Evolutionary conservation across 495 filamentous ascomycete species (phyloP).

Genomic region (Aspergillus affinis): DNA sequence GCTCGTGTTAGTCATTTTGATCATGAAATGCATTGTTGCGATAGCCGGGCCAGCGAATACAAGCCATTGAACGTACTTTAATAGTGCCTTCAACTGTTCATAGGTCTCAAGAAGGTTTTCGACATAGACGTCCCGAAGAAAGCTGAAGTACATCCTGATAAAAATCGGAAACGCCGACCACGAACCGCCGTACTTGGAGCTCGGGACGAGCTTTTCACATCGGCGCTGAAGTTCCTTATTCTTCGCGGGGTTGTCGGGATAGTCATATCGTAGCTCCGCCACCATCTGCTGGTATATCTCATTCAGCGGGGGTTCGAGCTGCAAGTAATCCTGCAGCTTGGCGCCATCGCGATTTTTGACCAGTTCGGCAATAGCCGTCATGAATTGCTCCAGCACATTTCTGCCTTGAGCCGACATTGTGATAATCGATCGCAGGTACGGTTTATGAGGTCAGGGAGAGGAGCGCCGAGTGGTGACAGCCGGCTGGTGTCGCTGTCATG

Average conservation of each 20-base stretch:
- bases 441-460: not conserved
- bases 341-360: conserved; percentile 54
- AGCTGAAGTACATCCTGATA: conserved; percentile 74
- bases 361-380: conserved; percentile 52
- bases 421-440: conserved; percentile 6
- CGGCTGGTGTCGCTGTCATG: not conserved
- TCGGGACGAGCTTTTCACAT: conserved; percentile 57
- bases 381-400: conserved; percentile 55
- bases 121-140: conserved; percentile 75
- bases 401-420: conserved; percentile 34
- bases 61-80: conserved; percentile 55
- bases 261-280: conserved; percentile 59
- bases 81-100: conserved; percentile 64
- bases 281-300: conserved; percentile 67
- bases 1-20: not conserved
- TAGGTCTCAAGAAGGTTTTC: conserved; percentile 74
- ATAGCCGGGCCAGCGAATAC: not conserved
- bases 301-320: conserved; percentile 64
- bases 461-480: not conserved
- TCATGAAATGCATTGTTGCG: not conserved
- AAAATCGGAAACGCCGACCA: conserved; percentile 77
- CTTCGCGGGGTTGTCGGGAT: conserved; percentile 46
- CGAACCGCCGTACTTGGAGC: conserved; percentile 57
- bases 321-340: conserved; percentile 56
- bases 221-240: conserved; percentile 58